Evolutionary conservation across 1,284 basidiomycete species (phyloP).

Genomic region (Anthracocystis panici-leucophaei): DNA sequence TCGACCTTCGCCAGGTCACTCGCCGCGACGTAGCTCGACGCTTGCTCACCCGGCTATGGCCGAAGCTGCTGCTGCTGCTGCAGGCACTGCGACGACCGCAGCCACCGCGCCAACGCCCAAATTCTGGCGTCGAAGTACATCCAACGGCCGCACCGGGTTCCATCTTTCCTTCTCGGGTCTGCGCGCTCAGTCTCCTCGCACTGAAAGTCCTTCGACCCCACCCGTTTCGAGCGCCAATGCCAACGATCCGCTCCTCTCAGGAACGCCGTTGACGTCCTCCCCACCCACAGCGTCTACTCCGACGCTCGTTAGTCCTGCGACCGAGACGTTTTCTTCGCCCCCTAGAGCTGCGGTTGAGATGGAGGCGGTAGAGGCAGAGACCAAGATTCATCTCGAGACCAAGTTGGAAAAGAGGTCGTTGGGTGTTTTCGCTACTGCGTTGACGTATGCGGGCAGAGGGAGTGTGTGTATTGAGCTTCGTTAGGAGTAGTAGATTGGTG

Average conservation of each 20-base stretch:
- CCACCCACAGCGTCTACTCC: conserved; percentile 10
- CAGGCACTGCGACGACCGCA: background rate
- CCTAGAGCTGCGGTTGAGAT: background rate
- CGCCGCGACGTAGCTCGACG: conserved; percentile 36
- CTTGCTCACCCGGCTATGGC: conserved; percentile 31
- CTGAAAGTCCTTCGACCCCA: conserved; percentile 9
- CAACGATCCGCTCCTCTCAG: conserved; percentile 1
- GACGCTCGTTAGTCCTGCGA: conserved; percentile 1
- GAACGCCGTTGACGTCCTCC: background rate
- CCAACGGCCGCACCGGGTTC: conserved; percentile 35
- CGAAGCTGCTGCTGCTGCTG: conserved; percentile 12
- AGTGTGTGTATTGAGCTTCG: conserved; percentile 31
- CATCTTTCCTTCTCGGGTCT: conserved; percentile 47
- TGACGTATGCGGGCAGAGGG: conserved; percentile 36
- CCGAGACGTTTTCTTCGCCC: background rate
- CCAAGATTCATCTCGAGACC: conserved; percentile 13
- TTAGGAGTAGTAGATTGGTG: background rate
- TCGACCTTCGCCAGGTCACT: conserved; percentile 18
- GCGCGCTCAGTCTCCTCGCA: conserved; percentile 29
- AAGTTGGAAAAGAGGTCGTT: conserved; percentile 22
- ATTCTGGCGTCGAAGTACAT: conserved; percentile 49
- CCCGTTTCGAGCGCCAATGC: conserved; percentile 1
- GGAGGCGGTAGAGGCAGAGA: conserved; percentile 8
- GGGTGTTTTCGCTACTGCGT: conserved; percentile 33
- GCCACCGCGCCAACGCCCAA: conserved; percentile 16